Evolutionary conservation across 1,139 yeast genomes (phyloP), one percentile per base, ranked within the genome.

Genomic region (Yamadazyma buinensis): DNA sequence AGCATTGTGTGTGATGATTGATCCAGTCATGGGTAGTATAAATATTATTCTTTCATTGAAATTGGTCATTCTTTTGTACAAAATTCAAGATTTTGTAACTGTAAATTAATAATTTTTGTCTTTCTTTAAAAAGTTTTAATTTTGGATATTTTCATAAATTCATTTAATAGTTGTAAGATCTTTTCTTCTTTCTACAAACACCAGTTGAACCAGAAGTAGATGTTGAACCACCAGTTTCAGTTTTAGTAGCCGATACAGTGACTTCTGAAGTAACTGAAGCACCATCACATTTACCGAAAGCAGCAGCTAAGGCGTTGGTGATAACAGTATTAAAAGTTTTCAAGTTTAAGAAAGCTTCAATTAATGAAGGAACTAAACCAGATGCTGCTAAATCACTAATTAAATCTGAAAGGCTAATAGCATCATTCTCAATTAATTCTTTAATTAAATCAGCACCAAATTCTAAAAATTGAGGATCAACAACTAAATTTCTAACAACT

Each of bases 251-350:
- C 18, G 51, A 33, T 23, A 52, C 42, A 28, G 55, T 48, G 23
- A 50, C 33, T 17, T 51, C 44, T 14, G 57, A 36, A 32, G 64
- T 57, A 35, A 59, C 51, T 10, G 64, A 46, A 15, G 55, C 40
- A 36, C 59, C 64, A 29, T 52, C 60, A 63, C 75, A 68, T 33
- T 64, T 50, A 39, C 67, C 67, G 38, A 60, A 55, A 27, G 71
- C 71, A 43, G 73, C 74, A 45, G 71, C 70, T 52, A 68, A 65
- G 26, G 74, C 72, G 41, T 62, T 68, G 41, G 63, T 63, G 39
- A 64, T 56, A 36, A 67, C 64, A 15, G 69, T 57, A 52, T 63
- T 55, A 43, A 68, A 64, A 24, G 72, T 67, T 30, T 51, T 55
- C 32, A 66, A 38, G 48, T 59, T 67, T 49, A 68, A 64, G 61